These are phyloP conservation scores for Fusarium sp. DNA, from an alignment of 2,329 filamentous ascomycete genomes.

Conservation along the genomic window DNA sequence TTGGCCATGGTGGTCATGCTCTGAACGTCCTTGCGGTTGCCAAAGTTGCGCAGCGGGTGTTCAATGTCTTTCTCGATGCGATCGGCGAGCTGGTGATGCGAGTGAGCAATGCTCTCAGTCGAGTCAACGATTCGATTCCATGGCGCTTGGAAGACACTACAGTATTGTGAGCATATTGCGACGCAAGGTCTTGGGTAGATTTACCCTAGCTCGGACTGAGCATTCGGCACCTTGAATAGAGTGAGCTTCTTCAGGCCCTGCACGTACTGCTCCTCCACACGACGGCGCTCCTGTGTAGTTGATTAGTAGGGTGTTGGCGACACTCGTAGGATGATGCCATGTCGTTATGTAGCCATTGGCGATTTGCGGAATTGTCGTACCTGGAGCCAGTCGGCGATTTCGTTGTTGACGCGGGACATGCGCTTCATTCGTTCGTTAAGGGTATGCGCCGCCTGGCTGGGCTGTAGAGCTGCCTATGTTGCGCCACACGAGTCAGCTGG, in stretches of 20 bases:
- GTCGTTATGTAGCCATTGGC: constrained; percentile 23
- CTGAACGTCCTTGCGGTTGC: constrained; percentile 79
- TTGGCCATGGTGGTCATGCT: constrained; percentile 84
- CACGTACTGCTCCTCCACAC: constrained; percentile 91
- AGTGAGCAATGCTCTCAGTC: constrained; percentile 83
- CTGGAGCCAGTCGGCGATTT: constrained; percentile 97
- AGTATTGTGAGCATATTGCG: constrained; percentile 35
- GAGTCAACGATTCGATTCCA: constrained; percentile 90
- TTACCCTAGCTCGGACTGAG: constrained; percentile 88
- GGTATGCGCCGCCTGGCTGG: constrained; percentile 82
- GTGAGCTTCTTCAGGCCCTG: constrained; percentile 84
- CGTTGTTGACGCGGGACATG: constrained; percentile 86
- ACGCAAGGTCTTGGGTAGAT: constrained; percentile 48
- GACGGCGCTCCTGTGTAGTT: constrained; percentile 82
- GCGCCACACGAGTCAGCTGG: constrained; percentile 39
- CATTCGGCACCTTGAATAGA: constrained; percentile 79
- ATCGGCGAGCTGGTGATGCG: constrained; percentile 83
- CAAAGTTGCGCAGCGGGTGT: constrained; percentile 81
- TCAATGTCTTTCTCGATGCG: constrained; percentile 93
- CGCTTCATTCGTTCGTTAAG: constrained; percentile 89
- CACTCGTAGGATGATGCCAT: background rate
- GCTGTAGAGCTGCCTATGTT: constrained; percentile 80
- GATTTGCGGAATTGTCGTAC: constrained; percentile 64
- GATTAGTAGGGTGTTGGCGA: constrained; percentile 20
- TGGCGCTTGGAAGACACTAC: constrained; percentile 87